A percentile compares a stretch with the other conserved stretches of the same genome.
Evolutionary conservation across 768 basidiomycete genomes (phyloP).

Genomic region (Tricholoma terreum): DNA sequence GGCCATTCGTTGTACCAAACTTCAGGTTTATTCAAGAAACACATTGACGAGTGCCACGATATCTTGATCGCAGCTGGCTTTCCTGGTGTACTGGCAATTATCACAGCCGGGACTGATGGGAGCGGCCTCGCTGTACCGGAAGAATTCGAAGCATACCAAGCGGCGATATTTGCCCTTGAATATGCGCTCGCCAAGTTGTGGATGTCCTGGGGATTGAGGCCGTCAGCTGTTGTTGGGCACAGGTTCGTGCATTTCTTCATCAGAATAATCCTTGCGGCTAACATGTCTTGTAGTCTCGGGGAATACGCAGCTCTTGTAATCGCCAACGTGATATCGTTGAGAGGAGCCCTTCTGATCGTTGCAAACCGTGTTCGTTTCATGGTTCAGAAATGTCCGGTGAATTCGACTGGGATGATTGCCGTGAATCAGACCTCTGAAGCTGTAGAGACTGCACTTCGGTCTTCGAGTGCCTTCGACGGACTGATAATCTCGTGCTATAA

Average conservation of each 20-base stretch:
- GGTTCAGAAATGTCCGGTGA: conserved; percentile 40
- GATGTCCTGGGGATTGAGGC: conserved; percentile 65
- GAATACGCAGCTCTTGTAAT: conserved; percentile 71
- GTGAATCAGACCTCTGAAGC: conserved; percentile 37
- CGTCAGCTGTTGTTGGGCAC: conserved; percentile 64
- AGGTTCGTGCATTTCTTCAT: conserved; percentile 45
- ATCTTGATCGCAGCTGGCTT: conserved; percentile 49
- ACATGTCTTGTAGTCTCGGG: conserved; percentile 49
- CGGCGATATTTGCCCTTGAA: conserved; percentile 58
- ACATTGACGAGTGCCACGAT: conserved; percentile 57
- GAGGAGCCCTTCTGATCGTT: conserved; percentile 56
- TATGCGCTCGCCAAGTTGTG: conserved; percentile 62
- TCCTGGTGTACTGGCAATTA: conserved; percentile 44
- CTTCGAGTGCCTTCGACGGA: conserved; percentile 30
- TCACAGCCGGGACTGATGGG: conserved; percentile 26
- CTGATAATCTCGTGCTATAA: conserved; percentile 62
- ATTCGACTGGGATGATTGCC: conserved; percentile 60
- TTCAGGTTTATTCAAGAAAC: conserved; percentile 42
- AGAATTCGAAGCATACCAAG: conserved; percentile 47
- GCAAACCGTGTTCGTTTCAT: conserved; percentile 59
- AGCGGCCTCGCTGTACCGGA: conserved; percentile 25
- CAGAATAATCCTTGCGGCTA: conserved; percentile 1
- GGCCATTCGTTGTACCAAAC: conserved; percentile 52
- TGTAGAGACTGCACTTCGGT: conserved; percentile 33
- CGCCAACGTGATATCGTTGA: conserved; percentile 55